Percentiles rank a stretch among this genome's conserved stretches.
Conservation (phyloP, 257 asterid genomes). For the Thymus mandschuricus region DNA sequence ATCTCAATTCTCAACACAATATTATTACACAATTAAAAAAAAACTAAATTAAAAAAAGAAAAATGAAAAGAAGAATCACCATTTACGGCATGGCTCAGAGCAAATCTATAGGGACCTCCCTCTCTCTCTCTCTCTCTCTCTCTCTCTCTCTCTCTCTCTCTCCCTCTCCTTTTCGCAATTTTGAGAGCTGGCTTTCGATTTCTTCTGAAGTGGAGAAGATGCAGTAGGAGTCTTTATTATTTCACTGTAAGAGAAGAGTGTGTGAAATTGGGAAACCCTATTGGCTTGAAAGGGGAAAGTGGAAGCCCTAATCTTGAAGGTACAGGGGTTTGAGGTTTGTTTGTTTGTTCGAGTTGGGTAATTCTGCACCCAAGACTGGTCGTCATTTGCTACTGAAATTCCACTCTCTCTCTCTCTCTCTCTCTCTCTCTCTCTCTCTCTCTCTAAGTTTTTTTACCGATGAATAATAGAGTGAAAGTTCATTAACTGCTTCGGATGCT, state of each 20-base stretch:
- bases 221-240: background rate
- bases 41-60: background rate
- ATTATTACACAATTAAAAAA: background rate
- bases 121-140: background rate
- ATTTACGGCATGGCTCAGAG: slow-evolving; percentile 30
- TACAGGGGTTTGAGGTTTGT: background rate
- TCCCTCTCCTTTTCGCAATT: slow-evolving; percentile 9
- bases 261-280: slow-evolving; percentile 32
- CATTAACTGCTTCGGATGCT: slow-evolving; percentile 24
- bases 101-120: slow-evolving; percentile 5
- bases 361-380: no score
- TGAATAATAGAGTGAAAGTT: slow-evolving; percentile 1
- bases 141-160: background rate
- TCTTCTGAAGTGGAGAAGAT: background rate
- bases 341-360: slow-evolving; percentile 21
- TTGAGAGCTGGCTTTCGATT: slow-evolving; percentile 17
- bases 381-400: no score
- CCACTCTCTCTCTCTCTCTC: no score
- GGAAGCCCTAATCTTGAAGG: slow-evolving; percentile 25
- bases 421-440: no score
- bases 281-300: slow-evolving; percentile 14
- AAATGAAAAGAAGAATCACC: slow-evolving; percentile 26
- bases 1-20: background rate
- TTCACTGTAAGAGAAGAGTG: no score
- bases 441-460: background rate